Base-by-base conservation (phyloP, 192 early-diverging fungal species). In the Borealophlyctis nickersoniae region DNA sequence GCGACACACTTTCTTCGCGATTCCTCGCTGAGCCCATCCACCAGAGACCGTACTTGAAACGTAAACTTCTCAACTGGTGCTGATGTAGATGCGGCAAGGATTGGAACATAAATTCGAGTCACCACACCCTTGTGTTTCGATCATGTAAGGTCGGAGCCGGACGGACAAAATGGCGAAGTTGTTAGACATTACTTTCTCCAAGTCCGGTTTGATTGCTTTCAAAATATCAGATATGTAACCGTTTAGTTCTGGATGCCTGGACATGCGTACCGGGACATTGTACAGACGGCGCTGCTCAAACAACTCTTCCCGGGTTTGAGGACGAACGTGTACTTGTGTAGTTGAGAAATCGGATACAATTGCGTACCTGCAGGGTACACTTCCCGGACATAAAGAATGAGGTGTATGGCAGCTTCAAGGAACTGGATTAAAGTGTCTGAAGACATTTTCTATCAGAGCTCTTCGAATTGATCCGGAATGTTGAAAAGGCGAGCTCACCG, bases 331-430 rank as follows among this genome's bases (percentile, higher is more conserved):
- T 49, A n/a, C 60, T 49, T 63, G 33, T 13, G 14, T 4, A 19
- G 53, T n/a, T 19, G 31, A 64, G 33, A 9, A 26, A 13, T 64
- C 36, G 0, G 16, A 58, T 34, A 34, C 19, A 11, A 11, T 9
- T 16, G 24, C 39, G 7, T 34, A 72, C 76, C 69, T 34, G 51
- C 34, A 24, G 77, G 77, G 60, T 79, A 79, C 2, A 79, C 56
- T 14, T 67, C 50, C 1, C 77, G 51, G 3, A 71, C 60, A 53
- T 62, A 58, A 49, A 79, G 71, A 31, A 79, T 71, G 32, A 66
- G 57, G 69, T 79, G 74, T 36, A 79, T 73, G 36, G 74, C 70
- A 4, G 69, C 73, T 64, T 79, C 77, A 7, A 76, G 34, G 58
- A 79, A 79, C 5, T 76, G 73, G 23, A 79, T 3, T 2, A 79